Base-by-base conservation (phyloP, 202 grass and related monocot genomes). In the Digitaria exilis region DNA sequence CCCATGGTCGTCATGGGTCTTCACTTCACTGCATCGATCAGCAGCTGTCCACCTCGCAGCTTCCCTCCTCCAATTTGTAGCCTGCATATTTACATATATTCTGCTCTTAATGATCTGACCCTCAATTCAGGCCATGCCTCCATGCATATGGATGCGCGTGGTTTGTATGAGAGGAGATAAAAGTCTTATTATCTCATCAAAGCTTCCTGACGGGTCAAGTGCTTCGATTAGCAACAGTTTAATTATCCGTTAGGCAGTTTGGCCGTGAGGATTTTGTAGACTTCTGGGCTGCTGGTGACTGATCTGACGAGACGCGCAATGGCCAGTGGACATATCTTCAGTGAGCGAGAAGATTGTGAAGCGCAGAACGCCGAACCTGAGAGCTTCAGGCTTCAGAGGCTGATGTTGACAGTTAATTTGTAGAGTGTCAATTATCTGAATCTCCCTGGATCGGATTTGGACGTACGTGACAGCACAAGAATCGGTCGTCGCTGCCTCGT, bases 391-490 rank as follows among this genome's bases (percentile, higher is more conserved):
- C 0, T 55, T 9, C 51, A n/a, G 7, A 35, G 21, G 13, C 35
- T 43, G 63, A 43, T 14, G 51, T 41, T 48, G 24, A 10, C 31
- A 64, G 56, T 59, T n/a, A n/a, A n/a, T n/a, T 60, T 19, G 26
- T 14, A 35, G 43, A 32, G 28, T 45, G 18, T 60, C 39, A 16
- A 26, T n/a, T n/a, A n/a, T 60, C 50, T 21, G 41, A 32, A 22
- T 77, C 21, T 7, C 1, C 45, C 21, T 26, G 32, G 60, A 31
- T 74, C n/a, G n/a, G n/a, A n/a, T 43, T 65, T 16, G 81, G n/a
- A n/a, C n/a, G n/a, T n/a, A 56, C 13, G 61, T 55, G 34, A 76
- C 81, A 43, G 54, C 74, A 42, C 52, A n/a, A 70, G 73, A 68
- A 69, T 1, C 26, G 19, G 51, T 29, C 51, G 28, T 35, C 42